These are phyloP conservation scores for Diaporthe longicolla DNA, from an alignment of 2,329 filamentous ascomycete genomes.

Conservation along the genomic window DNA sequence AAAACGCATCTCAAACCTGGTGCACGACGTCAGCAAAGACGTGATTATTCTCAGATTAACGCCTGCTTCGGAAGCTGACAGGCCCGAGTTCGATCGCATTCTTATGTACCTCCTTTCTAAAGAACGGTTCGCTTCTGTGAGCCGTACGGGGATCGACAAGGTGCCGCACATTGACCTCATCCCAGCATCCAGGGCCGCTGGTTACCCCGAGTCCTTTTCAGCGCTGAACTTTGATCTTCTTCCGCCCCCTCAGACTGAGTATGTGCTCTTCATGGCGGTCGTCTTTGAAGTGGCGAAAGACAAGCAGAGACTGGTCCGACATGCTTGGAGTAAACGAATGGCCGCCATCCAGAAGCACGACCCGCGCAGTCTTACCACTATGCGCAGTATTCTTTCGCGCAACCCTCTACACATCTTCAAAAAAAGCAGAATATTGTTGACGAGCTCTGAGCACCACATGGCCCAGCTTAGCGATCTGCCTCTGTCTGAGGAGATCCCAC, in stretches of 20 bases:
- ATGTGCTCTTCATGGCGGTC: background rate
- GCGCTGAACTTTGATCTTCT: background rate
- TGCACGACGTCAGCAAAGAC: background rate
- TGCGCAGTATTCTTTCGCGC: background rate
- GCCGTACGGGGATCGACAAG: background rate
- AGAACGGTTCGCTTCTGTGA: background rate
- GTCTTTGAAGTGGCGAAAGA: background rate
- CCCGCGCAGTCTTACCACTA: background rate
- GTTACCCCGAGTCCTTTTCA: background rate
- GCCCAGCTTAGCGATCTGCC: too few species aligned
- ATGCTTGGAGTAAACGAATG: background rate
- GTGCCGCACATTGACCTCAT: background rate
- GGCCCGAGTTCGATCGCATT: background rate
- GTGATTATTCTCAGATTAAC: background rate
- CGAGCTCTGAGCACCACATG: too few species aligned
- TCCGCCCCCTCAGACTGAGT: background rate
- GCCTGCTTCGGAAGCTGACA: background rate
- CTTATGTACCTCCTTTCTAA: fast-evolving
- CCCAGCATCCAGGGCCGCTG: fast-evolving
- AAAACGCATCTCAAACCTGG: fast-evolving
- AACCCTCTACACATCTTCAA: background rate
- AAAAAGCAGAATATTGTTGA: too few species aligned
- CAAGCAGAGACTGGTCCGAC: background rate
- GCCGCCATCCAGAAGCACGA: background rate
- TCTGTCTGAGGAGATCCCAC: too few species aligned